Evolutionary conservation across 306 rosid genomes (phyloP).

Genomic region (Chamaecrista fasciculata): DNA sequence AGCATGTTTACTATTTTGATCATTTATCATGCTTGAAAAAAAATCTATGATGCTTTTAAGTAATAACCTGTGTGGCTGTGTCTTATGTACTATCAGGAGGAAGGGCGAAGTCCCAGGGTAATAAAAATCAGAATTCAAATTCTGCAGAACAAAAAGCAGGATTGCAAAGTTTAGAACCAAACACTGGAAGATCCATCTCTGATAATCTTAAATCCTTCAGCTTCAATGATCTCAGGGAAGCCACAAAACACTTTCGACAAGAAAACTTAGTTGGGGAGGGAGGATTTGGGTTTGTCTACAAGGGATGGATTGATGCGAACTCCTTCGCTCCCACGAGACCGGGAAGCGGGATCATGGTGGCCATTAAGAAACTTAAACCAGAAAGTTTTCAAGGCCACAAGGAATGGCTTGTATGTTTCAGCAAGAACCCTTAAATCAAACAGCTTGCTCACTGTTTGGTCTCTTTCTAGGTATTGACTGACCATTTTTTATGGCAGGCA

Average conservation of each 20-base stretch:
- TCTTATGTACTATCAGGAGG: constrained; percentile 51
- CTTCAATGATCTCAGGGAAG: constrained; percentile 71
- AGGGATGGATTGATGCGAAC: constrained; percentile 87
- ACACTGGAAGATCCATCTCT: constrained; percentile 35
- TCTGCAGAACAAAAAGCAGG: constrained; percentile 18
- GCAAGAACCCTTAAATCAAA: constrained; percentile 18
- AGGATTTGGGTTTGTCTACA: constrained; percentile 84
- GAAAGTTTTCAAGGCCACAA: constrained; percentile 96
- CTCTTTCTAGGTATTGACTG: constrained; percentile 18
- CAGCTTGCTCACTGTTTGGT: background rate
- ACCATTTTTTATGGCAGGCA: constrained; percentile 49
- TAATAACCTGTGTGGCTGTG: too few species aligned
- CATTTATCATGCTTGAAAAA: background rate
- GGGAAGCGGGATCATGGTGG: constrained; percentile 85
- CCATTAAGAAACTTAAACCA: constrained; percentile 81
- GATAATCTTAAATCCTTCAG: constrained; percentile 57
- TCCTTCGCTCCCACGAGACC: constrained; percentile 76
- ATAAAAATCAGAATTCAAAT: constrained; percentile 35
- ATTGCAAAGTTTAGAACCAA: constrained; percentile 28
- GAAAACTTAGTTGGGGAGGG: constrained; percentile 87
- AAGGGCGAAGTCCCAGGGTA: constrained; percentile 34
- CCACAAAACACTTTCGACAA: constrained; percentile 70
- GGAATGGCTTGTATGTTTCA: constrained; percentile 89
- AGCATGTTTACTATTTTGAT: background rate
- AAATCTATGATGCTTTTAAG: too few species aligned